phyloP scores from a whole-genome alignment of 1,284 basidiomycete species.

The Microbotryum scabiosae region DNA sequence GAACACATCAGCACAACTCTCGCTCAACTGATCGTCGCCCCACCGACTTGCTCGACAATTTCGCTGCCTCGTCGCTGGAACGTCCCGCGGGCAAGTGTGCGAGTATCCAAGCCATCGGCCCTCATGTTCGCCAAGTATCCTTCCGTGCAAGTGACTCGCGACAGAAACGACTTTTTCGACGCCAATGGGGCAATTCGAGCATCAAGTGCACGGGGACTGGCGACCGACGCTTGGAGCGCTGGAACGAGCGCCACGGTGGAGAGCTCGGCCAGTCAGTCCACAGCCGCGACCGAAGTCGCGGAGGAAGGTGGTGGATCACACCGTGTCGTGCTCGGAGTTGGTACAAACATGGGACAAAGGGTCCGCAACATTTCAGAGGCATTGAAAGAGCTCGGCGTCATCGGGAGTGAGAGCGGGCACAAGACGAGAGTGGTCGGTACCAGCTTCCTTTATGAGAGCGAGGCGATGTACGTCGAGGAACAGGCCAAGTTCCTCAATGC shows the following conservation, averaged over 20 bases:
- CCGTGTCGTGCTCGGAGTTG: slow-evolving; percentile 64
- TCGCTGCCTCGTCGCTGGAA: slow-evolving; percentile 31
- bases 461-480: slow-evolving; percentile 90
- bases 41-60: slow-evolving; percentile 28
- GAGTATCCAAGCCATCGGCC: slow-evolving; percentile 67
- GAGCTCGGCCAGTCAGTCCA: neutral
- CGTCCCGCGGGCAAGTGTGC: slow-evolving; percentile 47
- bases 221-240: neutral
- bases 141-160: slow-evolving; percentile 53
- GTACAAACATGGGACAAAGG: slow-evolving; percentile 83
- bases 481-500: slow-evolving; percentile 88
- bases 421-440: slow-evolving; percentile 57
- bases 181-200: neutral
- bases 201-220: neutral
- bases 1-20: slow-evolving; percentile 62
- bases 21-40: slow-evolving; percentile 43
- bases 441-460: slow-evolving; percentile 86
- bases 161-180: slow-evolving; percentile 40
- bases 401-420: slow-evolving; percentile 31
- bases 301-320: slow-evolving; percentile 32
- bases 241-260: neutral
- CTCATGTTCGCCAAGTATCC: slow-evolving; percentile 60
- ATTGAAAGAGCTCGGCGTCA: slow-evolving; percentile 51
- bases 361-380: slow-evolving; percentile 75
- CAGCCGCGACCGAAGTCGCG: neutral